Base-by-base conservation (phyloP, 257 asterid genomes). In the Penstemon barbatus region DNA sequence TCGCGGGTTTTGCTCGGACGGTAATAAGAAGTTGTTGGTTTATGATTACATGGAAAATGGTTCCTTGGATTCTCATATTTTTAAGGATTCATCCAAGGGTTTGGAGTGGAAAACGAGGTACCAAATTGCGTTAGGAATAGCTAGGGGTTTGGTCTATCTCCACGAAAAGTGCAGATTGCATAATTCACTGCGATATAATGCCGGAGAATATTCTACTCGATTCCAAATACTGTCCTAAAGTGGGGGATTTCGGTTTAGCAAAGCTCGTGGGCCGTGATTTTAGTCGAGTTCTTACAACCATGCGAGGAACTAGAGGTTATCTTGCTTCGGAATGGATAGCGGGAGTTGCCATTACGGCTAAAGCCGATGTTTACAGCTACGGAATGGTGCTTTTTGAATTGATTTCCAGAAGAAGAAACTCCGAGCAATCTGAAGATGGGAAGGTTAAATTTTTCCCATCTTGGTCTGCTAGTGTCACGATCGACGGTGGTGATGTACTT, bases 101-200 rank as follows among this genome's bases (percentile, higher is more conserved):
- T 68, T 80, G 69, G 48, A 57, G 3, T 80, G 88, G 85, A 78
- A 50, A 58, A 78, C 80, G 0, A 76, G 88, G 71, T 83, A 78
- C 43, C 74, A 75, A 25, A 71, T 83, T 9, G 80, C 83, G 5
- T 36, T 83, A 36, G 88, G 88, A 7, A 65, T 76, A 1, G 85
- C 85, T 7, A 68, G 85, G 65, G 88, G 88, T 45, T 38, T 83
- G 70, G 68, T 70, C 0, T 83, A 83, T 68, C 84, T 83, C 39
- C 88, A 83, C 5, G 88, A 83, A 74, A 78, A 80, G 70, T 83
- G 88, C 61, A 60, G 84, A 79, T 56, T 80, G 85, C 78, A 83
- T 83, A 69, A 83, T 80, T 43, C 87, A 83, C 57, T 77, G 87
- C 42, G 87, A 83, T 43, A 83, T 79, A 65, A 83, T 80, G 71